Base-by-base conservation (phyloP, 169 alveolate genomes). In the Plasmodium inui region DNA sequence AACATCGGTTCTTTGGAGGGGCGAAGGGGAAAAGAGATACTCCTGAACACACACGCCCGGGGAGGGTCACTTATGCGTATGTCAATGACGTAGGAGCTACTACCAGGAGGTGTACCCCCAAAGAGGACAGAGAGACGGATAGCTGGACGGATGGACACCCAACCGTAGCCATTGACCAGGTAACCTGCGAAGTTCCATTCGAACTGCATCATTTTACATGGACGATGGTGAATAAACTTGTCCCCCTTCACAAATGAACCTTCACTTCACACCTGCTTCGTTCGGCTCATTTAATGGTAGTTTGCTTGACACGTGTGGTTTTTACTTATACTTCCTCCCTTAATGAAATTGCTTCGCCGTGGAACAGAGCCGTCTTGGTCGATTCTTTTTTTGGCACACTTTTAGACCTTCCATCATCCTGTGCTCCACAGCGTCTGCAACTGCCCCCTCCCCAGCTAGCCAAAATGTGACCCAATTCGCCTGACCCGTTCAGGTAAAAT, bases 401-500 rank as follows among this genome's bases (percentile, higher is more conserved):
- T 44, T 44, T 44, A 44, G 9, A 4, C n/a, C 55, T 44, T 44
- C 50, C 50, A 41, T 41, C 50, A n/a, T n/a, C 39, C n/a, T 44
- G 10, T 3, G 17, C 53, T 67, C 46, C 30, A 34, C 19, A 1
- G 17, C 7, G 22, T 78, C 71, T 78, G 67, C 41, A 78, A 44
- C 55, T 44, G 55, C 55, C 55, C 32, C 34, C 32, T 14, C 74
- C 74, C 32, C 74, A 61, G 74, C 74, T 61, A 61, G 74, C 74
- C 19, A 61, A 61, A 61, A 61, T 7, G 74, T 26, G 2, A 61
- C 32, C 32, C 17, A 80, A 39, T 37, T 80, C 34, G 32, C 85
- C 22, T 80, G 85, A 80, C 85, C 46, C 55, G 19, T 80, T 80
- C 85, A 80, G 57, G 85, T 34, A 28, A 8, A 37, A 22, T 39